Conservation (phyloP, 1,284 basidiomycete species). For the Erythrobasidium hasegawianum region DNA sequence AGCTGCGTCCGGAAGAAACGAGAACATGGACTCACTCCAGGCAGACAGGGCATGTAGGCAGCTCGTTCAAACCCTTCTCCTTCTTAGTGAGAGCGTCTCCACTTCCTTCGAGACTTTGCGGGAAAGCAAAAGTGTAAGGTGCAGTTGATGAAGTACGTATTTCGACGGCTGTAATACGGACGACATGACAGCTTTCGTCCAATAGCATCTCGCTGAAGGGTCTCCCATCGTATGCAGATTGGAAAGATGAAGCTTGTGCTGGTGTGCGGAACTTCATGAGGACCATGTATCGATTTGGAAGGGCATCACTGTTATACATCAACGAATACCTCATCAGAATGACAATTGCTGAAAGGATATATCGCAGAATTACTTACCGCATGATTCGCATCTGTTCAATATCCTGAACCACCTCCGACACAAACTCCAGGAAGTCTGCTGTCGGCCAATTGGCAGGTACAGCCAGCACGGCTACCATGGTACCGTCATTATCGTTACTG, state of each 20-base stretch:
- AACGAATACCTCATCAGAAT: too few species aligned
- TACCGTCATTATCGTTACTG: slow-evolving; percentile 50
- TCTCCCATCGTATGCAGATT: slow-evolving; percentile 82
- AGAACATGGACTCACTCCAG: slow-evolving; percentile 63
- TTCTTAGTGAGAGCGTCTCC: slow-evolving; percentile 21
- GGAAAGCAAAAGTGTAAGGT: slow-evolving; percentile 56
- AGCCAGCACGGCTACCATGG: slow-evolving; percentile 80
- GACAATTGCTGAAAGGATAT: too few species aligned
- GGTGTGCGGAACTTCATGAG: slow-evolving; percentile 74
- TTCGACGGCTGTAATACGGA: slow-evolving; percentile 66
- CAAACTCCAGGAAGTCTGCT: slow-evolving; percentile 83
- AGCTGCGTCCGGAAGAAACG: too few species aligned
- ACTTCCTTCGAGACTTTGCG: slow-evolving; percentile 48
- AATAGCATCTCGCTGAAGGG: slow-evolving; percentile 76
- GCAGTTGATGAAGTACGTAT: slow-evolving; percentile 67
- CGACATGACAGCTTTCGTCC: slow-evolving; percentile 78
- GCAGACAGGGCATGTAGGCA: slow-evolving; percentile 96
- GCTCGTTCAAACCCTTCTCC: slow-evolving; percentile 55
- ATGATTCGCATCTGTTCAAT: slow-evolving; percentile 86
- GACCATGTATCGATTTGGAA: slow-evolving; percentile 79
- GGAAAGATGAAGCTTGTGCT: slow-evolving; percentile 77
- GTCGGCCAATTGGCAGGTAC: slow-evolving; percentile 92
- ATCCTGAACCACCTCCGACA: slow-evolving; percentile 79
- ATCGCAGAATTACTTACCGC: slow-evolving; percentile 64
- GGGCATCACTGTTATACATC: slow-evolving; percentile 65